Evolutionary conservation across 495 filamentous ascomycete genomes (phyloP).

Genomic region (Aspergillus taichungensis): DNA sequence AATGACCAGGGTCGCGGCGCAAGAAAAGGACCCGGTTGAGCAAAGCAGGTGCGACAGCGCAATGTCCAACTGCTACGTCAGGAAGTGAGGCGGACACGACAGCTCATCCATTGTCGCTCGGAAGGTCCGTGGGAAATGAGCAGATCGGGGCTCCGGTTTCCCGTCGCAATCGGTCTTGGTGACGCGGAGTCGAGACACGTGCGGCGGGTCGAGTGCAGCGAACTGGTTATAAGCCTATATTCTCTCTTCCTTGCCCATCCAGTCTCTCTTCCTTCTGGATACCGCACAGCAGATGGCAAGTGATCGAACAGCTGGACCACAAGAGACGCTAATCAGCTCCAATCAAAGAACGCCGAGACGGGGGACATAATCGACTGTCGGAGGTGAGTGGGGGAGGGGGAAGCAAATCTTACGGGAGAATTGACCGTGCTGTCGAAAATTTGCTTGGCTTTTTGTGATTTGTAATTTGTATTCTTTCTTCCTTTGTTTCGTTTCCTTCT

Average conservation of each 20-base stretch:
- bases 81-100: constrained; percentile 20
- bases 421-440: neutral
- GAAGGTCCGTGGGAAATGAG: neutral
- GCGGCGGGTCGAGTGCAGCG: too few species aligned
- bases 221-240: too few species aligned
- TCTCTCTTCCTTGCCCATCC: too few species aligned
- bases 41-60: constrained; percentile 16
- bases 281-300: too few species aligned
- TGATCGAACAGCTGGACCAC: too few species aligned
- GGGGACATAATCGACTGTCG: neutral
- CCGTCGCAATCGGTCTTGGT: neutral
- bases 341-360: neutral
- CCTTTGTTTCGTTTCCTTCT: too few species aligned
- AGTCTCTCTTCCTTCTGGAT: too few species aligned
- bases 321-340: too few species aligned
- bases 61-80: constrained; percentile 23
- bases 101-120: constrained; percentile 32
- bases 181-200: too few species aligned
- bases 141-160: too few species aligned
- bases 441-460: too few species aligned
- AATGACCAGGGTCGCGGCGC: constrained; percentile 6
- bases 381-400: neutral
- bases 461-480: too few species aligned
- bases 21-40: constrained; percentile 8
- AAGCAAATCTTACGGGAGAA: neutral